A percentile compares a stretch with the other conserved stretches of the same genome.
Evolutionary conservation across 371 early-diverging fungal species (phyloP).

Genomic region (Mucor irregularis): DNA sequence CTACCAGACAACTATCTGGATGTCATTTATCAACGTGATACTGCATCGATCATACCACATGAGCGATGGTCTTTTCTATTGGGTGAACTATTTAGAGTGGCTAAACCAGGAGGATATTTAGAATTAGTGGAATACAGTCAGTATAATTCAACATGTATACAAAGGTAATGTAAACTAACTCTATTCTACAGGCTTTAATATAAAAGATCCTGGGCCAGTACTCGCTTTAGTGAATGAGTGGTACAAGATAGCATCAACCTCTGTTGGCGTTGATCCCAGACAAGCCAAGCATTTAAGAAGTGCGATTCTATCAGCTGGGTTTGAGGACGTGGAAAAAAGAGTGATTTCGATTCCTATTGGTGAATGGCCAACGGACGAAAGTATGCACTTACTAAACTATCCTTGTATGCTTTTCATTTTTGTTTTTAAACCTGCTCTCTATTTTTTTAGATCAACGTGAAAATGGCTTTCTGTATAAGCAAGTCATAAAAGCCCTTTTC

Average conservation of each 20-base stretch:
- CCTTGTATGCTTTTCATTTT: no score
- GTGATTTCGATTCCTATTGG: slow-evolving; percentile 42
- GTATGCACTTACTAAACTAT: slow-evolving; percentile 4
- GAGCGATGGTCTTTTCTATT: slow-evolving; percentile 43
- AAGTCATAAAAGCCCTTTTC: slow-evolving; percentile 37
- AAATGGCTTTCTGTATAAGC: slow-evolving; percentile 43
- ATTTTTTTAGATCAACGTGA: slow-evolving; percentile 27
- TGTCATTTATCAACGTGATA: slow-evolving; percentile 56
- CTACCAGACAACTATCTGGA: slow-evolving; percentile 53
- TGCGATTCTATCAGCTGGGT: slow-evolving; percentile 19
- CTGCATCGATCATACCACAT: slow-evolving; percentile 41
- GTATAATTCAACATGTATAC: not conserved
- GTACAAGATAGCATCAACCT: slow-evolving; percentile 32
- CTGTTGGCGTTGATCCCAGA: slow-evolving; percentile 29
- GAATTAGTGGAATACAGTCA: slow-evolving; percentile 50
- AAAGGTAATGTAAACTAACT: not conserved
- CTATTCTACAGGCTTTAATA: slow-evolving; percentile 18
- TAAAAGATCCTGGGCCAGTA: slow-evolving; percentile 40
- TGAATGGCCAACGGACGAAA: slow-evolving; percentile 45
- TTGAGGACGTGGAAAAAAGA: slow-evolving; percentile 25
- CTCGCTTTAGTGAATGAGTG: slow-evolving; percentile 43
- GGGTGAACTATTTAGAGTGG: slow-evolving; percentile 43
- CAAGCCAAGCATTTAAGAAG: slow-evolving; percentile 10
- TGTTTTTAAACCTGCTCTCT: slow-evolving; percentile 5
- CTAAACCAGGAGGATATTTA: slow-evolving; percentile 54